Evolutionary conservation across 2,329 filamentous ascomycete species (phyloP), one percentile per base, ranked within the genome.

Genomic region (Phoma sp.): DNA sequence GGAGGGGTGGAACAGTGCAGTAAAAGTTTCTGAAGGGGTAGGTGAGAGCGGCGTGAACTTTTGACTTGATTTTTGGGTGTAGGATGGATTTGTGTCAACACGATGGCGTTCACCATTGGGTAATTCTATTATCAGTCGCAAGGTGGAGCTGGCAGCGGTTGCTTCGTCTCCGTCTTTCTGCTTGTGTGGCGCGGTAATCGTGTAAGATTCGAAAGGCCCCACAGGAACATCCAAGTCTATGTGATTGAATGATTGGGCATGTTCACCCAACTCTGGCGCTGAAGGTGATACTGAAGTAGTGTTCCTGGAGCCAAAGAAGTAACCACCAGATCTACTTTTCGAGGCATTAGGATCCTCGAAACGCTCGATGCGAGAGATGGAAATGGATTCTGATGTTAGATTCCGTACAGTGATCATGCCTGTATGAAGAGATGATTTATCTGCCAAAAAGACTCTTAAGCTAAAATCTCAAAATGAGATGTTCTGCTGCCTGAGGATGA

Each of bases 101-200:
- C 88, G 85, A 75, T 96, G 93, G 53, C 78, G 79, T 60, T 88
- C 83, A 10, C 80, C 79, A 47, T 84, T 81, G 5, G 39, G 7
- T 62, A 82, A 83, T 64, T 89, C 84, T 66, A 98, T 88, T 1
- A 86, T 90, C 51, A 97, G 79, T 28, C 91, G 88, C 40, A 96
- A 69, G 66, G 93, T 89, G 45, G 83, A 83, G 11, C 75, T 73
- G 25, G 80, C 58, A 7, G 56, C 14, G 11, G n/a, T 37, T 25
- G 52, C 7, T 20, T 37, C 14, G 21, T 38, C 26, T 18, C 15
- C 38, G 6, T 49, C 12, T 11, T 56, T 29, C 11, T 47, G 47
- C 23, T 15, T 4, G 81, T 4, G 83, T 72, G 57, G 81, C 79
- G 68, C 80, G 21, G 88, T 82, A 1, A 89, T 90, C 32, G 77